A percentile compares a stretch with the other conserved stretches of the same genome.
These are phyloP conservation scores for Pichia sp. DNA, from an alignment of 1,139 yeast species.

Conservation along the genomic window DNA sequence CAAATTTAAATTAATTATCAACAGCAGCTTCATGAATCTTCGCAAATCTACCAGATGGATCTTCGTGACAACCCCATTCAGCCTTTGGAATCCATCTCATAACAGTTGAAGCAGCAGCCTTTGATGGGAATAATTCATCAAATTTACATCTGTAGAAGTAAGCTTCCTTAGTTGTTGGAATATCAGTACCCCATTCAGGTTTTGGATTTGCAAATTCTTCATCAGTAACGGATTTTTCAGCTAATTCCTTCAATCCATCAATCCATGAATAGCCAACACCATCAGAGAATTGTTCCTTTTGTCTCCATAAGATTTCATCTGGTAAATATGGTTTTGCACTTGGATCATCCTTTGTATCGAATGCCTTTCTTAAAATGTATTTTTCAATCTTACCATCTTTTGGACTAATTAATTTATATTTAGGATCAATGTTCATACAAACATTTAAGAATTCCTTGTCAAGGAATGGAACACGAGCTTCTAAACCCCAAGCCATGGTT, in stretches of 20 bases:
- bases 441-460: constrained; percentile 89
- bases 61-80: constrained; percentile 99
- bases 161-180: constrained; percentile 97
- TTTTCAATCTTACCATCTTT: constrained; percentile 77
- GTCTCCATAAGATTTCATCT: constrained; percentile 96
- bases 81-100: constrained; percentile 99
- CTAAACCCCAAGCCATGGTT: constrained; percentile 99
- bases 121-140: constrained; percentile 82
- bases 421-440: constrained; percentile 91
- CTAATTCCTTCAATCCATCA: constrained; percentile 93
- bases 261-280: constrained; percentile 99
- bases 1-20: constrained; percentile 14
- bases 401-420: constrained; percentile 75
- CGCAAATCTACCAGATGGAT: constrained; percentile 96
- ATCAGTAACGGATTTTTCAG: constrained; percentile 78
- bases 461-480: constrained; percentile 98
- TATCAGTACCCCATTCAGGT: constrained; percentile 92
- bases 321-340: constrained; percentile 79
- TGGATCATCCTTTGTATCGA: constrained; percentile 78
- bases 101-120: constrained; percentile 92
- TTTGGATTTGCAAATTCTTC: constrained; percentile 86
- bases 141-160: constrained; percentile 97
- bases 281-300: constrained; percentile 98
- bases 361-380: constrained; percentile 93
- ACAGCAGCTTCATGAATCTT: constrained; percentile 72